Base-by-base conservation (phyloP, 1,284 basidiomycete genomes). In the Microbotryum intermedium region DNA sequence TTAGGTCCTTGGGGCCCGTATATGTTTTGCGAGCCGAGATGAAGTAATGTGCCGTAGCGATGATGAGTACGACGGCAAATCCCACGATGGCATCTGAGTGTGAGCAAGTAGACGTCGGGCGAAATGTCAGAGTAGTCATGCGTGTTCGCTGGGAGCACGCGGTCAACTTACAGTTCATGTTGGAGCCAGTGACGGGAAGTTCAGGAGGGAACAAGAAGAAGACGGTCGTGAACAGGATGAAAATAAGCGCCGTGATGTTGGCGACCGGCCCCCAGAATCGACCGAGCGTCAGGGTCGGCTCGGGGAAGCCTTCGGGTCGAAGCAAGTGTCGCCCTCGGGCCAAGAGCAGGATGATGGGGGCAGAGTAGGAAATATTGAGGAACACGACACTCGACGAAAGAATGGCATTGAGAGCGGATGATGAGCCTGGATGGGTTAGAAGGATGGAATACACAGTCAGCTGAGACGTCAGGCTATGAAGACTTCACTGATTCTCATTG, bases 151-250 rank as follows among this genome's bases (percentile, higher is more conserved):
- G 34, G 18, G 34, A 39, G 34, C 34, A 39, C 4, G 18, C 34
- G 6, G 0, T 16, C 34, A 39, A 70, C 68, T 72, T 73, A 62
- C 78, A 79, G 68, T 78, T 78, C 77, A 79, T 78, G 54, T 70
- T 73, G 18, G 65, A 64, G 7, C 72, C 74, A 5, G 69, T 72
- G 4, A 76, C 73, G 8, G 77, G 76, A 0, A 77, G 56, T 16
- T 71, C 74, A 8, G 78, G 76, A 4, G 79, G 79, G 74, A 80
- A 79, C 29, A 78, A 63, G 75, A 80, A 80, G 71, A 78, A 78
- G 25, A 79, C 74, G 23, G 73, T 72, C 6, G 78, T 79, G 44
- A 79, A 60, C 20, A 72, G 47, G 4, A 73, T 74, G 62, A 79
- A 80, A 11, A 66, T 55, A 34, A 79, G 65, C 0, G 74, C 74